Base-by-base conservation (phyloP, 371 early-diverging fungal species). In the Mortierella sp. region DNA sequence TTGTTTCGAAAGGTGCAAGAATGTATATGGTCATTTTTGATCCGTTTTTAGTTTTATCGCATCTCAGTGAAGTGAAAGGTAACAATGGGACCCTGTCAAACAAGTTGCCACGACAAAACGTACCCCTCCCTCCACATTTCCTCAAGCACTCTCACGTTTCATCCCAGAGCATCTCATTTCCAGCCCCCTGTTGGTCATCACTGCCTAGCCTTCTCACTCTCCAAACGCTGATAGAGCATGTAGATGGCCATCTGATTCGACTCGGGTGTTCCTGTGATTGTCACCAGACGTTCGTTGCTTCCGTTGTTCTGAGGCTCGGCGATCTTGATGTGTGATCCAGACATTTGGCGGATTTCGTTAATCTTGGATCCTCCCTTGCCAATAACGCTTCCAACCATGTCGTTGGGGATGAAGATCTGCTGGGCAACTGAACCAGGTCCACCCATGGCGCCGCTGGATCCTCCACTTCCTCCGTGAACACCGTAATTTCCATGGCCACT, bases 301-400 rank as follows among this genome's bases (percentile, higher is more conserved):
- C 84, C 83, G 40, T 72, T 71, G 54, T 80, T 82, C 43, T 80
- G 81, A 21, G 86, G 84, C 60, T 91, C 91, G 12, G 87, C 88
- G 64, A 92, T 89, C 70, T 89, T 90, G 80, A 94, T 91, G 63
- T 91, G 88, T 54, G 91, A 90, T 24, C 94, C 93, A 51, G 91
- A 89, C 51, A 85, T 62, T 40, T 88, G 85, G 54, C 95, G 86
- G 43, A 95, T 91, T 63, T 93, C 93, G 67, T 92, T 94, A 71
- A 94, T 94, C 78, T 90, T 91, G 34, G 82, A 82, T n/a, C 95
- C 95, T 2, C 90, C 90, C 71, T 92, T 93, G 66, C 95, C 95
- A 79, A 95, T 95, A 51, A 95, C 88, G 54, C 90, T 88, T 10
- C 95, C 95, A 25, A 94, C 94, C 90, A 93, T 89, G 55, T 93